Percentiles rank a stretch among this genome's conserved stretches.
These are phyloP conservation scores for Aspergillus hancockii DNA, from an alignment of 495 filamentous ascomycete genomes.

Conservation along the genomic window DNA sequence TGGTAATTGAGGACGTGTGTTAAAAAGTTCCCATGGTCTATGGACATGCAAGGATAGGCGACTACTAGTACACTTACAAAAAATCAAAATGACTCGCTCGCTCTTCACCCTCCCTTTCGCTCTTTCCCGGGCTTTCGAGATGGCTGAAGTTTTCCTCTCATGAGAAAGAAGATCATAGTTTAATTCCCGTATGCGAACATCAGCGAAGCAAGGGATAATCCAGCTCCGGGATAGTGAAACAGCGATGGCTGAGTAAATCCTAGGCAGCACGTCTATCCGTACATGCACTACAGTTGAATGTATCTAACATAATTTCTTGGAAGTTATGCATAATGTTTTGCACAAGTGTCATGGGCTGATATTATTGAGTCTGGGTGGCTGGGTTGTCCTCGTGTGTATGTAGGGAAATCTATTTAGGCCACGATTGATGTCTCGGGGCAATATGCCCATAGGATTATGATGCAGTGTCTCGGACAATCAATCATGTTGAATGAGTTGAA, in stretches of 20 bases:
- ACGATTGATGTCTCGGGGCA: neutral
- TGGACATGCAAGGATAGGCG: neutral
- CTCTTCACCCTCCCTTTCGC: neutral
- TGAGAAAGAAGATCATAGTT: neutral
- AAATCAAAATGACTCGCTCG: too few relatives aligned
- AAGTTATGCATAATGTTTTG: neutral
- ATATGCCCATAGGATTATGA: neutral
- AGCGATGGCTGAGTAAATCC: neutral
- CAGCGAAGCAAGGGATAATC: neutral
- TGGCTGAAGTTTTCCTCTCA: neutral
- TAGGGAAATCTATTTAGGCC: neutral
- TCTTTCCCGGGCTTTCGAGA: neutral
- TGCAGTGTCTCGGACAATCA: neutral
- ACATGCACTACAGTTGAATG: neutral
- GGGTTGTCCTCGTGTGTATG: neutral
- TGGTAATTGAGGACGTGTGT: constrained; percentile 61
- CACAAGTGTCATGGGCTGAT: neutral
- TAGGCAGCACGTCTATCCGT: neutral
- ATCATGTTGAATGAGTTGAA: too few relatives aligned
- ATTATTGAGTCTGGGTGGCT: neutral
- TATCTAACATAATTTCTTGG: neutral
- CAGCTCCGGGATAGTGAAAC: neutral
- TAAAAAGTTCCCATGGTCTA: constrained; percentile 26
- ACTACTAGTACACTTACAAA: neutral
- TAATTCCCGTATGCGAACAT: neutral